These are phyloP conservation scores for Sarcomyxa edulis DNA, from an alignment of 768 basidiomycete species.

Conservation along the genomic window DNA sequence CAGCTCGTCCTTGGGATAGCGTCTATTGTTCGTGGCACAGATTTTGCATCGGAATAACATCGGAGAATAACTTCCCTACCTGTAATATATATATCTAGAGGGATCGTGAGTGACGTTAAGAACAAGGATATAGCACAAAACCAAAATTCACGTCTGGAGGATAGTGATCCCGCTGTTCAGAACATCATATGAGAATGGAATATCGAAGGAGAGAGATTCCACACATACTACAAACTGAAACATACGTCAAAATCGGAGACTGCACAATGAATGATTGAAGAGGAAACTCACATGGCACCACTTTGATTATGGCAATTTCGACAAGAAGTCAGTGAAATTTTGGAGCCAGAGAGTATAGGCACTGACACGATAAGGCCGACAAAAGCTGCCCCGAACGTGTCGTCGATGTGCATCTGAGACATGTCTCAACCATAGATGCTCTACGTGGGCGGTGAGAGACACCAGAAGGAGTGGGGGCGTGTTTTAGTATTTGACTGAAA, in stretches of 20 bases:
- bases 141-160: constrained; percentile 30
- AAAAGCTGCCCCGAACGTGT: constrained; percentile 40
- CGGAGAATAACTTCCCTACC: constrained; percentile 15
- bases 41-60: not conserved
- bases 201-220: no score
- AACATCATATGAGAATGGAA: no score
- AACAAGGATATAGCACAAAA: not conserved
- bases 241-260: constrained; percentile 1
- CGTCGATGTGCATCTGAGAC: constrained; percentile 17
- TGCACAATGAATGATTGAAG: not conserved
- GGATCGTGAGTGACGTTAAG: constrained; percentile 1
- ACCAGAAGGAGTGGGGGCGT: no score
- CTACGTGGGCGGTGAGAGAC: no score
- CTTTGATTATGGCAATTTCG: no score
- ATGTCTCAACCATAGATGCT: constrained; percentile 10
- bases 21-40: constrained; percentile 15
- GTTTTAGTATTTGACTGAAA: no score
- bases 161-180: constrained; percentile 44
- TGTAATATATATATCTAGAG: constrained; percentile 36
- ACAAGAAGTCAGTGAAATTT: no score
- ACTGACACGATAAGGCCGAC: constrained; percentile 38
- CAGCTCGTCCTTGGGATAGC: constrained; percentile 33
- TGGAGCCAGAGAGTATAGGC: no score
- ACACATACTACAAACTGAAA: constrained; percentile 37
- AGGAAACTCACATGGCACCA: constrained; percentile 33